Evolutionary conservation across 768 basidiomycete species (phyloP).

Genomic region (Mycena olivaceomarginata): DNA sequence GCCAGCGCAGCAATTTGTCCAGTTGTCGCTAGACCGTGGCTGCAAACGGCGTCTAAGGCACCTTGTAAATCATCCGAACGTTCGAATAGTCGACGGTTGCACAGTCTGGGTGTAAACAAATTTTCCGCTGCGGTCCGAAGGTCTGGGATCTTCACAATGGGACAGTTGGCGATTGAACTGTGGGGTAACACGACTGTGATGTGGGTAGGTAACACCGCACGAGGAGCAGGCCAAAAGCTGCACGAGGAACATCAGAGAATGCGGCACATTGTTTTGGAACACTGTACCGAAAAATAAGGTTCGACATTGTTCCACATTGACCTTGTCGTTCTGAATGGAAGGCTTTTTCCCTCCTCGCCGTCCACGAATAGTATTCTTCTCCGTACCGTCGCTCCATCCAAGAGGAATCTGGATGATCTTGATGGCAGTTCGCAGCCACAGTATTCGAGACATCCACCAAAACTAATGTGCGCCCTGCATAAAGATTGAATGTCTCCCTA

Average conservation of each 20-base stretch:
- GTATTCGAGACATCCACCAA: not conserved
- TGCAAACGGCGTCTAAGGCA: not conserved
- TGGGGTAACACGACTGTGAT: not conserved
- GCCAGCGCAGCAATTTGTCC: not conserved
- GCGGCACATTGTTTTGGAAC: too few relatives aligned
- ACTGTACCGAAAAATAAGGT: not conserved
- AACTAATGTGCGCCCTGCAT: not conserved
- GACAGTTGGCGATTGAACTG: not conserved
- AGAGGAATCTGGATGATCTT: not conserved
- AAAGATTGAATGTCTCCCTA: conserved; percentile 11
- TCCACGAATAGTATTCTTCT: not conserved
- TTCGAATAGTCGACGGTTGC: conserved; percentile 24
- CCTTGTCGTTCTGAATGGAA: not conserved
- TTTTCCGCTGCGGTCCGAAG: conserved; percentile 2
- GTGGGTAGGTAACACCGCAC: not conserved
- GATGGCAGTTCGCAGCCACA: not conserved
- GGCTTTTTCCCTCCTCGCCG: not conserved
- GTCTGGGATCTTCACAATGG: conserved; percentile 13
- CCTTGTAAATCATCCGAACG: not conserved
- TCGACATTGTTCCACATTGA: not conserved
- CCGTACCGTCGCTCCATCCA: not conserved
- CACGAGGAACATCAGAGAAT: too few relatives aligned
- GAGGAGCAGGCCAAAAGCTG: conserved; percentile 12
- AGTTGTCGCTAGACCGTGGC: not conserved
- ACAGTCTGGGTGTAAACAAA: conserved; percentile 8